phyloP scores from a whole-genome alignment of 179 eudicot species.

The Silene vulgaris region DNA sequence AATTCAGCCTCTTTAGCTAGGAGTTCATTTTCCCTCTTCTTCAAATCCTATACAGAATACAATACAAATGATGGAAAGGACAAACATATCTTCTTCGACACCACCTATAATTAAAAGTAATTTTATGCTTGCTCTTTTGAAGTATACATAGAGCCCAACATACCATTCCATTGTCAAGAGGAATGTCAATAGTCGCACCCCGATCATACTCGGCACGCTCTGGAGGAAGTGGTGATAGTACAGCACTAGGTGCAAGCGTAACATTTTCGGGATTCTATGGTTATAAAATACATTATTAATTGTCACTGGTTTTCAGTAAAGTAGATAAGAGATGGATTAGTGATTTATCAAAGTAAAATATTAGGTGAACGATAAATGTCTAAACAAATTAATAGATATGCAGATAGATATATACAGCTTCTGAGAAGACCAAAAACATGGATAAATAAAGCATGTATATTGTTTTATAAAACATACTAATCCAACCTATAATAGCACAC shows the following conservation, averaged over 20 bases:
- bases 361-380: not conserved
- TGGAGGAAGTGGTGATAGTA: conserved; percentile 82
- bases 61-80: conserved; percentile 26
- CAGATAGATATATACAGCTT: not conserved
- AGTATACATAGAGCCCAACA: not conserved
- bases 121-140: not conserved
- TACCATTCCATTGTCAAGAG: conserved; percentile 69
- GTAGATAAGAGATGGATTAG: not conserved
- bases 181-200: conserved; percentile 85
- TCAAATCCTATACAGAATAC: conserved; percentile 56
- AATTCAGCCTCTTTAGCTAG: conserved; percentile 84
- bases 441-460: too few relatives aligned
- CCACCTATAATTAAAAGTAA: not conserved
- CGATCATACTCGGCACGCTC: conserved; percentile 93
- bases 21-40: conserved; percentile 80
- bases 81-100: not conserved
- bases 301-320: not conserved
- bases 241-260: conserved; percentile 67
- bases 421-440: not conserved
- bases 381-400: not conserved
- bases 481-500: not conserved
- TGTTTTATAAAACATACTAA: not conserved
- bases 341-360: not conserved
- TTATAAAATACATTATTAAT: conserved; percentile 2
- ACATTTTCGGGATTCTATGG: conserved; percentile 50